Evolutionary conservation across 345 rosid species (phyloP), one percentile per base, ranked within the genome.

Genomic region (Diplotaxis tenuifolia): DNA sequence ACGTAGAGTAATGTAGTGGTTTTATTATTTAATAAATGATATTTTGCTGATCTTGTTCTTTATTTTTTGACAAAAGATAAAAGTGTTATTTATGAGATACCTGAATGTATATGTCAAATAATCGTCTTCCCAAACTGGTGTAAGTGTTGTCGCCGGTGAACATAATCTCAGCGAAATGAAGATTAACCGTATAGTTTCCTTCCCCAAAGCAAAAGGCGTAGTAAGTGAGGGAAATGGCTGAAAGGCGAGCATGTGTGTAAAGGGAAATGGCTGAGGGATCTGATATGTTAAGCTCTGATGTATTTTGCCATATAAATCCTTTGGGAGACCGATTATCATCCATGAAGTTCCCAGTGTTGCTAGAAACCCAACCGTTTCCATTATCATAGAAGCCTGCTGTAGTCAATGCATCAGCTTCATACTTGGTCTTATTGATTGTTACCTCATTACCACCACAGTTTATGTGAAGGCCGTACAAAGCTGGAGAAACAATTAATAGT

Each of bases 81-180:
- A 25, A 25, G 2, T 25, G 28, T 25, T 25, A 25, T 25, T 1
- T 25, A 25, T 25, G 28, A 25, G 1, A 25, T 25, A 89, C 96
- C 90, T 89, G 93, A 68, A 89, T 55, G 65, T 85, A 86, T 65
- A 89, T 82, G 80, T 91, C 85, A 34, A 89, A 91, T 21, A 81
- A 62, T 19, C 89, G 82, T 78, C 82, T 86, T 36, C 97, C 96
- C 16, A 84, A 69, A 76, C 81, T 85, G n/a, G 0, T 0, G 58
- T 69, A 86, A 0, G 77, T 72, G 57, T 82, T 77, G 38, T 76
- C 57, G 0, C 55, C 28, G 3, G 28, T 15, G 54, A 47, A 47
- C 21, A 16, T 47, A 47, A 47, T 47, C n/a, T 47, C 54, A 47
- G 54, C 21, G 11, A 47, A 47, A 47, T 47, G 54, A 47, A 47